Percentiles rank a stretch among this genome's conserved stretches.
Conservation (phyloP, 73 alveolate genomes). For the Diophrys appendiculata region DNA sequence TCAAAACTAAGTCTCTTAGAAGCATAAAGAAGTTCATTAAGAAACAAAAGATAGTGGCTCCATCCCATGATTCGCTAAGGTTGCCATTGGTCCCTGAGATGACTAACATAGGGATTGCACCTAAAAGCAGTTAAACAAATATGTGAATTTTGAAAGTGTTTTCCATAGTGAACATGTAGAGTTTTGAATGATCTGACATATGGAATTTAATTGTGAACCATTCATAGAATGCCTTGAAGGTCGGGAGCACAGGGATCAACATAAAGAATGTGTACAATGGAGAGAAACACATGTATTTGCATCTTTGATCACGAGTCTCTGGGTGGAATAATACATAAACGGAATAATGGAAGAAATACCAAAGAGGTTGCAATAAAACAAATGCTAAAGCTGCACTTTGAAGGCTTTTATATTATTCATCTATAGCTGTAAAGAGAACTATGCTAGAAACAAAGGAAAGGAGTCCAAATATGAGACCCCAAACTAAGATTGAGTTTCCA, state of each 20-base stretch:
- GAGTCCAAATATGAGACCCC: neutral
- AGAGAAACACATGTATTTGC: neutral
- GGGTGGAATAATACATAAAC: neutral
- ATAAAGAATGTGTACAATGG: neutral
- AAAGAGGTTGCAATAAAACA: neutral
- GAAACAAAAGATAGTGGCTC: slow-evolving; percentile 36
- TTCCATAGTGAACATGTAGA: slow-evolving; percentile 40
- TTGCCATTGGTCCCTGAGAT: slow-evolving; percentile 34
- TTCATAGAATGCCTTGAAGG: neutral
- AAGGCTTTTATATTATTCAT: neutral
- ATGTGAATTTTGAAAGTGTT: slow-evolving; percentile 43
- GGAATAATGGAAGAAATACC: neutral
- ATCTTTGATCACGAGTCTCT: neutral
- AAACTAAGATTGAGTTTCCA: neutral
- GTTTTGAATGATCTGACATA: slow-evolving; percentile 5
- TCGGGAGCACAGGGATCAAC: neutral
- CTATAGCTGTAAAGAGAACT: neutral
- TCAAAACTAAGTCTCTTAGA: slow-evolving; percentile 31
- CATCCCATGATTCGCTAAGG: slow-evolving; percentile 25
- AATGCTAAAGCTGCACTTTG: neutral
- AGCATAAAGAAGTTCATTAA: slow-evolving; percentile 30
- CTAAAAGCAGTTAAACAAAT: slow-evolving; percentile 27
- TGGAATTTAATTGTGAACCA: neutral
- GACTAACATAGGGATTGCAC: slow-evolving; percentile 37
- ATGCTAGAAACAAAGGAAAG: neutral